Conservation (phyloP, 352 stramenopile genomes). For the Blastocystis sp. region DNA sequence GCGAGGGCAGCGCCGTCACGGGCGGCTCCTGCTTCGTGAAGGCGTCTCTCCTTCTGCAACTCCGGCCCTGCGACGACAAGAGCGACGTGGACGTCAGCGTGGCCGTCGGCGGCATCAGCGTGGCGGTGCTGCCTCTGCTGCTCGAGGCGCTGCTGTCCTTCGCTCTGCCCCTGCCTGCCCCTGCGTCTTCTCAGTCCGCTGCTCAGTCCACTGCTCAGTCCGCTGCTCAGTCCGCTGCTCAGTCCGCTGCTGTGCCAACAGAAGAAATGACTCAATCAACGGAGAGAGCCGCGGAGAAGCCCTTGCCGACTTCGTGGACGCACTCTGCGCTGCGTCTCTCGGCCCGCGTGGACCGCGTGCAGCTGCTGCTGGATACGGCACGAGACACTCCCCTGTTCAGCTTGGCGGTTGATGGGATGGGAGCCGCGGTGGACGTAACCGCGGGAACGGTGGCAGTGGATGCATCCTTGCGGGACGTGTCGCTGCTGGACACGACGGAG, state of each 20-base stretch:
- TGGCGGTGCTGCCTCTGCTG: no score
- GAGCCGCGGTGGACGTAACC: background rate
- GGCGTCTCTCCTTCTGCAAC: no score
- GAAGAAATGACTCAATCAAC: slow-evolving; percentile 39
- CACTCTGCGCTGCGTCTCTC: background rate
- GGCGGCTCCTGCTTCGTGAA: no score
- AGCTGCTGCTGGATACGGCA: slow-evolving; percentile 18
- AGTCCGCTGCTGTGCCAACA: background rate
- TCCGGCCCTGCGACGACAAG: no score
- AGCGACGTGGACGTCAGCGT: no score
- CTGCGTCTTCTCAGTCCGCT: no score
- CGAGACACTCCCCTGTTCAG: background rate
- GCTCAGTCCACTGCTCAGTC: no score
- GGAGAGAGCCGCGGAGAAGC: slow-evolving; percentile 25
- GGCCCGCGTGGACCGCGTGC: background rate
- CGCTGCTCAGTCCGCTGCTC: no score
- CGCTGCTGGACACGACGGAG: slow-evolving; percentile 3
- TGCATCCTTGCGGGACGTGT: slow-evolving; percentile 22
- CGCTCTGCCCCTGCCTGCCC: no score
- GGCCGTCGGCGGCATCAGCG: no score
- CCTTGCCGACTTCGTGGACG: slow-evolving; percentile 50
- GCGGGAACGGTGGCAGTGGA: slow-evolving; percentile 15
- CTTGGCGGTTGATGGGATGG: background rate
- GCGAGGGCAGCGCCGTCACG: no score
- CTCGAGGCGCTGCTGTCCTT: no score